A percentile compares a stretch with the other conserved stretches of the same genome.
Evolutionary conservation across 192 early-diverging fungal genomes (phyloP).

Genomic region (Podochytrium sp.): DNA sequence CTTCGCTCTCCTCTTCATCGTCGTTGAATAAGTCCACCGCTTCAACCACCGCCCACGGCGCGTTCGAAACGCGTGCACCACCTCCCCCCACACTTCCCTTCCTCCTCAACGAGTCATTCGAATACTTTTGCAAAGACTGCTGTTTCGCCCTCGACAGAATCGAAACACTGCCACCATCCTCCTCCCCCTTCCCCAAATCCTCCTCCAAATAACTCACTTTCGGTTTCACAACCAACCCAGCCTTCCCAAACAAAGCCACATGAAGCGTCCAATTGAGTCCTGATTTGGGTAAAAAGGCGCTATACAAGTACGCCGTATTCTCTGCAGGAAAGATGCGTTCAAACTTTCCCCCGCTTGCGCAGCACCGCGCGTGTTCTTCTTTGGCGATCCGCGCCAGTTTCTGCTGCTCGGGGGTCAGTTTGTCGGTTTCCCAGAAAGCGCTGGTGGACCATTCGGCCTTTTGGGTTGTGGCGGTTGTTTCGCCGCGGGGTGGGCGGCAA

Average conservation of each 20-base stretch:
- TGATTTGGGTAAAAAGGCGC: constrained; percentile 19
- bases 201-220: too few relatives aligned
- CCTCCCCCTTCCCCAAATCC: too few relatives aligned
- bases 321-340: constrained; percentile 27
- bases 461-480: constrained; percentile 1
- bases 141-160: neutral
- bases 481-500: constrained; percentile 16
- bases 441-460: constrained; percentile 30
- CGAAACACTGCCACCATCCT: neutral
- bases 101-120: neutral
- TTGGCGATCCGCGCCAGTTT: constrained; percentile 25
- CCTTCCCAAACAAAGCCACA: constrained; percentile 25
- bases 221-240: too few relatives aligned
- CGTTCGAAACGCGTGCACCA: constrained; percentile 3
- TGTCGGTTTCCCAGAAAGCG: constrained; percentile 6
- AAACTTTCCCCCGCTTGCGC: constrained; percentile 5
- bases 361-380: constrained; percentile 33
- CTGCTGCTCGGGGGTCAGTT: constrained; percentile 20
- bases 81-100: neutral
- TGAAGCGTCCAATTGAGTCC: constrained; percentile 18
- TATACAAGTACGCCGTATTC: constrained; percentile 25
- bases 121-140: neutral
- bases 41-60: constrained; percentile 22
- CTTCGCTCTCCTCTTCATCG: neutral
- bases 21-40: too few relatives aligned